A percentile compares a stretch with the other conserved stretches of the same genome.
Evolutionary conservation across 108 stramenopile genomes (phyloP).

Genomic region (Schizochytrium sp.): DNA sequence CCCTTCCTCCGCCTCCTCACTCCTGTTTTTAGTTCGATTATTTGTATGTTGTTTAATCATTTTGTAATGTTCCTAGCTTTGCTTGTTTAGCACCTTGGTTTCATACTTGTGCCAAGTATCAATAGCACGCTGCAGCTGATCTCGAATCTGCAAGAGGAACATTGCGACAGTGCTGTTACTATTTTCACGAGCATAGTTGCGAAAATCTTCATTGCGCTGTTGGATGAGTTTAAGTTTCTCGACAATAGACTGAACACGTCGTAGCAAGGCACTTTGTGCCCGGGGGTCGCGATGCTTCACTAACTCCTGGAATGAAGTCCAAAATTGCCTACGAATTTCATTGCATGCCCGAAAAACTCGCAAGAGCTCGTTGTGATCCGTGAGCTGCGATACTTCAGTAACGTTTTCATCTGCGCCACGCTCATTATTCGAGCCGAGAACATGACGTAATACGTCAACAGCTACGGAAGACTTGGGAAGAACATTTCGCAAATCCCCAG

Average conservation of each 20-base stretch:
- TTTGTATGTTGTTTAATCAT: too few species aligned
- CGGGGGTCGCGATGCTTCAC: conserved; percentile 11
- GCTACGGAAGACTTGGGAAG: conserved; percentile 12
- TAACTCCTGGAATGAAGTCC: conserved; percentile 32
- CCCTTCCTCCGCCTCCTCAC: too few species aligned
- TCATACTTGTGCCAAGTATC: conserved; percentile 41
- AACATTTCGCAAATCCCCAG: not conserved
- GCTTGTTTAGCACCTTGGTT: conserved; percentile 2
- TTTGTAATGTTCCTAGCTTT: too few species aligned
- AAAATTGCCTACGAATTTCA: conserved; percentile 44
- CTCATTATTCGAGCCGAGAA: not conserved
- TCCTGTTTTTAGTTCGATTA: too few species aligned
- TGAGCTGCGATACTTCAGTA: conserved; percentile 14
- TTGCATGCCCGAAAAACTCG: conserved; percentile 36
- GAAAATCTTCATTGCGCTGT: not conserved
- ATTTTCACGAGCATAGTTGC: conserved; percentile 1
- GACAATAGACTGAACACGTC: conserved; percentile 1
- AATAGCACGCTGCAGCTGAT: conserved; percentile 38
- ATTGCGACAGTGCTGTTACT: conserved; percentile 9
- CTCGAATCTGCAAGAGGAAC: conserved; percentile 17
- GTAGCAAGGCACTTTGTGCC: conserved; percentile 1
- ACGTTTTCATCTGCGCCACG: not conserved
- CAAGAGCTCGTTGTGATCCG: conserved; percentile 57
- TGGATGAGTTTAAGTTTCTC: conserved; percentile 13
- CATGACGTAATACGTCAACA: not conserved